phyloP scores from a whole-genome alignment of 805 yeast genomes.

The Saccharomyces paradoxus region DNA sequence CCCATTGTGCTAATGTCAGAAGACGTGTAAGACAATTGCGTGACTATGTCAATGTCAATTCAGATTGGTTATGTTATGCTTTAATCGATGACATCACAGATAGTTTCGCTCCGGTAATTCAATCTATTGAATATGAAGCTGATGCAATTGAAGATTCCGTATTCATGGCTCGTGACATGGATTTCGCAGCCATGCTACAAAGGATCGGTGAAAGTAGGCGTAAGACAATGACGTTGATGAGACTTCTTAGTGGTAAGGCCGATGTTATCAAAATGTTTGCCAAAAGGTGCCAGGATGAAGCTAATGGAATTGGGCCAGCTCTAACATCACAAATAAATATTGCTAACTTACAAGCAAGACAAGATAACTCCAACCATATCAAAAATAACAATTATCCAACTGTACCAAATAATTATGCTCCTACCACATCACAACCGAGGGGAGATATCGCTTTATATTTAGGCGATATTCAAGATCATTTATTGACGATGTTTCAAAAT shows the following conservation, averaged over 20 bases:
- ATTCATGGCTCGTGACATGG: constrained; percentile 65
- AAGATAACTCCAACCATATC: constrained; percentile 1
- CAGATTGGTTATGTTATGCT: constrained; percentile 80
- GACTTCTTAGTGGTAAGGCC: constrained; percentile 85
- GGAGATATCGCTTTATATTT: constrained; percentile 86
- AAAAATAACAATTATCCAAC: constrained; percentile 3
- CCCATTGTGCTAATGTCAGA: constrained; percentile 68
- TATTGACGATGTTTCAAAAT: constrained; percentile 91
- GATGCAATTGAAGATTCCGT: constrained; percentile 77
- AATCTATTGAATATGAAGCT: constrained; percentile 69
- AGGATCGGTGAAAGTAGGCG: constrained; percentile 84
- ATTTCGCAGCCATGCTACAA: constrained; percentile 67
- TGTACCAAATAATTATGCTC: not conserved
- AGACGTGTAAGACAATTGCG: constrained; percentile 73
- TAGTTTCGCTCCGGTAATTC: constrained; percentile 76
- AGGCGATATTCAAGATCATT: constrained; percentile 96
- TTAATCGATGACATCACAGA: constrained; percentile 77
- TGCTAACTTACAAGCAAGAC: constrained; percentile 29
- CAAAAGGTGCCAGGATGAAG: constrained; percentile 78
- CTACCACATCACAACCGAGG: constrained; percentile 50
- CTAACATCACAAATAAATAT: constrained; percentile 34
- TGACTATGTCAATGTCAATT: constrained; percentile 67
- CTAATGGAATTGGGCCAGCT: constrained; percentile 36
- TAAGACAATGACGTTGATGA: constrained; percentile 85
- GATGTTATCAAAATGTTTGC: constrained; percentile 96